These are phyloP conservation scores for Inosperma sp. DNA, from an alignment of 768 basidiomycete species.

Conservation along the genomic window DNA sequence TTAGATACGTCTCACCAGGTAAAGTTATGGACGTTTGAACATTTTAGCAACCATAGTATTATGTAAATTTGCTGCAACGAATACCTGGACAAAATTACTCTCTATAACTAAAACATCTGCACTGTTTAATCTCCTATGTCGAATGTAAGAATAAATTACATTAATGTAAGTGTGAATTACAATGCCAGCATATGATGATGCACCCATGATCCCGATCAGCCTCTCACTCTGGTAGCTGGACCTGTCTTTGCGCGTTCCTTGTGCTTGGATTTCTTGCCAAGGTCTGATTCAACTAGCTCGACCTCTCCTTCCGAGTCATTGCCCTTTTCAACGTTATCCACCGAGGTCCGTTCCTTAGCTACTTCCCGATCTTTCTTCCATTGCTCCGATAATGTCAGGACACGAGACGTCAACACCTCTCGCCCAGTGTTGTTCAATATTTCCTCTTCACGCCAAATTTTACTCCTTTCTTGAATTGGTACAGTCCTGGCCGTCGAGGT, in stretches of 20 bases:
- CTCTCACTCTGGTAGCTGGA: slow-evolving; percentile 5
- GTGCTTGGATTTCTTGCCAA: slow-evolving; percentile 7
- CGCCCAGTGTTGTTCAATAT: slow-evolving; percentile 40
- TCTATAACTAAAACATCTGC: no score
- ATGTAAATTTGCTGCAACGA: no score
- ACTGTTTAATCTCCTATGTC: no score
- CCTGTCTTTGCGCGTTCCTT: neutral
- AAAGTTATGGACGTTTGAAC: no score
- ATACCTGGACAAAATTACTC: no score
- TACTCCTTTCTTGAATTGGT: slow-evolving; percentile 35
- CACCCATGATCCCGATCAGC: neutral
- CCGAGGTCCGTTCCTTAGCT: slow-evolving; percentile 29
- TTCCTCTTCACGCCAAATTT: slow-evolving; percentile 50
- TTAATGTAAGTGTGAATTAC: no score
- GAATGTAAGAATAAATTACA: no score
- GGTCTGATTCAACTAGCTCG: slow-evolving; percentile 34
- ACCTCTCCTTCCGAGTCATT: slow-evolving; percentile 41
- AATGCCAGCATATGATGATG: no score
- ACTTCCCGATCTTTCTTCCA: slow-evolving; percentile 47
- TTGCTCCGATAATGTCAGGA: slow-evolving; percentile 45
- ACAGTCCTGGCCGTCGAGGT: slow-evolving; percentile 27
- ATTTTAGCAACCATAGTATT: no score
- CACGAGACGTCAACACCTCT: slow-evolving; percentile 38
- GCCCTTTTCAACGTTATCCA: slow-evolving; percentile 24
- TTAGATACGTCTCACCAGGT: no score